Evolutionary conservation across 2,329 filamentous ascomycete genomes (phyloP).

Genomic region (Pseudocercospora eumusae): DNA sequence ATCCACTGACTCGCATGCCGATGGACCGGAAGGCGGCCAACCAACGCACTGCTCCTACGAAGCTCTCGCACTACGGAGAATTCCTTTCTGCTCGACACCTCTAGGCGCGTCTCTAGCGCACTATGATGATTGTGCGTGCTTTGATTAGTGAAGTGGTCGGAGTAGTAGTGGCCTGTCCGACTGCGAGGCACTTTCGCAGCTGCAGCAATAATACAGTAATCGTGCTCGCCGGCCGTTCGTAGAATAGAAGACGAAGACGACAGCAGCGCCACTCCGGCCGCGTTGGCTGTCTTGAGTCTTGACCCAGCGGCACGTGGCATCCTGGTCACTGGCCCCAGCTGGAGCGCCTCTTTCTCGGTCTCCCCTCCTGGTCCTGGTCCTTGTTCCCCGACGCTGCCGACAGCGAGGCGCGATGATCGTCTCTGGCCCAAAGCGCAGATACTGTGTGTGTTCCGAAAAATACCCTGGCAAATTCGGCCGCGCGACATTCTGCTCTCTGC

Average conservation of each 20-base stretch:
- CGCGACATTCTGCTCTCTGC: neutral
- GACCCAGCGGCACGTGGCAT: neutral
- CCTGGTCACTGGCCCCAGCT: neutral
- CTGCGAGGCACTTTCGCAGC: neutral
- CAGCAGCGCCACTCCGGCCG: conserved; percentile 6
- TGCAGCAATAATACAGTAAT: neutral
- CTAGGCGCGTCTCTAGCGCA: conserved; percentile 19
- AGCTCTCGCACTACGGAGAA: conserved; percentile 20
- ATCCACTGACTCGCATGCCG: conserved; percentile 15
- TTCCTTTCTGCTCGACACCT: conserved; percentile 24
- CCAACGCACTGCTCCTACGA: conserved; percentile 5
- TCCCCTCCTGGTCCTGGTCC: conserved; percentile 2
- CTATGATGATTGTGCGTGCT: neutral
- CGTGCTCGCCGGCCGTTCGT: neutral
- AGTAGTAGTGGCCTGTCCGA: neutral
- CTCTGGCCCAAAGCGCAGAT: conserved; percentile 1
- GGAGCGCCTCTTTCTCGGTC: conserved; percentile 1
- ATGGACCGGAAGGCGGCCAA: conserved; percentile 15
- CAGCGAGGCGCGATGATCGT: conserved; percentile 4
- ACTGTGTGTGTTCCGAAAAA: conserved; percentile 5
- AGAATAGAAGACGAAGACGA: too few species aligned
- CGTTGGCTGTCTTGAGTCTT: conserved; percentile 1
- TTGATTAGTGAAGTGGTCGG: conserved; percentile 2
- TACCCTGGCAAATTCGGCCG: conserved; percentile 4
- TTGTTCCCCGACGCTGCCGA: conserved; percentile 3